phyloP scores from a whole-genome alignment of 1,284 basidiomycete species.

The Cryptococcus jaspeensis region DNA sequence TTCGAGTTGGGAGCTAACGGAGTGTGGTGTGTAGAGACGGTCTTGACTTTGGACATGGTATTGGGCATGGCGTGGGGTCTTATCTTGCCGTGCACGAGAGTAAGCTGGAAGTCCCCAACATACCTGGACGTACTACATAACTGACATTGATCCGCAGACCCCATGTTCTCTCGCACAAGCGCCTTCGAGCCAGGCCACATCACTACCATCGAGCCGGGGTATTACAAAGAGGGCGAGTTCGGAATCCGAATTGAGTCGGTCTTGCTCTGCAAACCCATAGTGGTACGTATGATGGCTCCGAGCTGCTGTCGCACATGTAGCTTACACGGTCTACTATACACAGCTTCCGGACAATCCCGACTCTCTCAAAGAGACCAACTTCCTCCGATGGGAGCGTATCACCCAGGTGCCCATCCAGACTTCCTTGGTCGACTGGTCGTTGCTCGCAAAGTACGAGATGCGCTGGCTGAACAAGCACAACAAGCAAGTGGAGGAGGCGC shows the following conservation, averaged over 20 bases:
- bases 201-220: constrained; percentile 68
- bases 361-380: constrained; percentile 49
- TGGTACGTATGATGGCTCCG: constrained; percentile 57
- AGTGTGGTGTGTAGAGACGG: constrained; percentile 59
- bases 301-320: not conserved
- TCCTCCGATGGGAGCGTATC: constrained; percentile 82
- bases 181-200: constrained; percentile 78
- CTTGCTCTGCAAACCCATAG: constrained; percentile 65
- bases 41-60: constrained; percentile 62
- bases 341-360: too few species aligned
- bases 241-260: constrained; percentile 89
- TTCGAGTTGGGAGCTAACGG: not conserved
- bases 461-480: constrained; percentile 93
- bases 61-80: constrained; percentile 48
- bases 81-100: constrained; percentile 45
- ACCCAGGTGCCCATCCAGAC: constrained; percentile 93
- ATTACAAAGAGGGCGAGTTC: constrained; percentile 73
- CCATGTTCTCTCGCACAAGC: constrained; percentile 47
- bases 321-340: too few species aligned
- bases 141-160: constrained; percentile 13
- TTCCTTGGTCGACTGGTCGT: constrained; percentile 76
- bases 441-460: constrained; percentile 83
- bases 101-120: constrained; percentile 12
- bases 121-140: not conserved
- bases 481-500: constrained; percentile 66